Evolutionary conservation across 495 filamentous ascomycete genomes (phyloP).

Genomic region (Rusavskia elegans): DNA sequence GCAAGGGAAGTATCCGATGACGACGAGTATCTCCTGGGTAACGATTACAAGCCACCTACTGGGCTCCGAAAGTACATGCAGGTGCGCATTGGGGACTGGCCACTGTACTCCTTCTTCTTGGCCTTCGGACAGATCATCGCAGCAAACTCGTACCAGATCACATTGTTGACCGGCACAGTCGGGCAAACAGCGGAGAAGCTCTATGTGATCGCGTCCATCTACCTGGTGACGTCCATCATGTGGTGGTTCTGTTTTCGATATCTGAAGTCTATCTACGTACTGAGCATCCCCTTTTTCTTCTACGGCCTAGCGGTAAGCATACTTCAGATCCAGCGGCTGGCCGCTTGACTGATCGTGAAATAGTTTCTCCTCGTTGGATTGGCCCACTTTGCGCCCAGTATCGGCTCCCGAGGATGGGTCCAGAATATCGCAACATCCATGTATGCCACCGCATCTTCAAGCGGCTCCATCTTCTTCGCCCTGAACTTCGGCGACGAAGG

Average conservation of each 20-base stretch:
- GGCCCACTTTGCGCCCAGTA: constrained; percentile 24
- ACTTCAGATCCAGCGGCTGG: neutral
- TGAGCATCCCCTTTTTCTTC: constrained; percentile 39
- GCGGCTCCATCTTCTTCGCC: constrained; percentile 45
- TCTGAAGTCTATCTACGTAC: constrained; percentile 38
- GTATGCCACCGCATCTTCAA: constrained; percentile 44
- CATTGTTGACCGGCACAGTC: constrained; percentile 42
- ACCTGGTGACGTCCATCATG: constrained; percentile 39
- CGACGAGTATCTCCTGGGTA: constrained; percentile 48
- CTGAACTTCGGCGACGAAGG: constrained; percentile 53
- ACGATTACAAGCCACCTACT: constrained; percentile 48
- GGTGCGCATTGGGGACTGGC: constrained; percentile 45
- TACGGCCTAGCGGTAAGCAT: constrained; percentile 41
- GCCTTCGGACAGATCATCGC: constrained; percentile 53
- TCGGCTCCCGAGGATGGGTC: constrained; percentile 26
- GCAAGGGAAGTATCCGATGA: constrained; percentile 26
- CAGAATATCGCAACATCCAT: constrained; percentile 42
- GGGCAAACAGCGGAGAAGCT: constrained; percentile 45
- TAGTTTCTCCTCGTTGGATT: constrained; percentile 41
- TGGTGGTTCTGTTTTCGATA: constrained; percentile 48
- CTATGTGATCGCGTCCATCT: constrained; percentile 48
- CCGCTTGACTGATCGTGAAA: neutral
- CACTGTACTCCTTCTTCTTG: constrained; percentile 53
- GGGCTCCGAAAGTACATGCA: constrained; percentile 41
- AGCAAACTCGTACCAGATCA: constrained; percentile 53